phyloP scores from a whole-genome alignment of 2,329 filamentous ascomycete species.

The Aureobasidium zeae region DNA sequence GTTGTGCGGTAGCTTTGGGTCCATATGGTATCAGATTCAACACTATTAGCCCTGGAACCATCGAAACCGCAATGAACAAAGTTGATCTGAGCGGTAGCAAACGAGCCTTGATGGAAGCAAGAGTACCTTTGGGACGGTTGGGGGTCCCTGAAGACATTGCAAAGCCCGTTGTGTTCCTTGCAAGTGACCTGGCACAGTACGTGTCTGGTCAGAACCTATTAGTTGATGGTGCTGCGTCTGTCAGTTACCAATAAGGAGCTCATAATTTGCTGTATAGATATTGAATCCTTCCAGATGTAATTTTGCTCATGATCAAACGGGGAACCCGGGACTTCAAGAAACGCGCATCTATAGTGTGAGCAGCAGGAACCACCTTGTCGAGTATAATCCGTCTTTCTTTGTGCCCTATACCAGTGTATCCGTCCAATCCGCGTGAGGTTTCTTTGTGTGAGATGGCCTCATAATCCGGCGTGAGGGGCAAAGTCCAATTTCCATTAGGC shows the following conservation, averaged over 20 bases:
- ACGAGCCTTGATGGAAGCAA: neutral
- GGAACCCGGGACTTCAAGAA: too few species aligned
- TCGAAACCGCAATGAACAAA: constrained; percentile 11
- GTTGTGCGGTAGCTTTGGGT: neutral
- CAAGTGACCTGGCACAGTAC: constrained; percentile 2
- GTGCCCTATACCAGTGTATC: too few species aligned
- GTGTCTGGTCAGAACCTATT: constrained; percentile 8
- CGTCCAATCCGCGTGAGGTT: too few species aligned
- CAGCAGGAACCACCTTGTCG: too few species aligned
- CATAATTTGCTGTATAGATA: too few species aligned
- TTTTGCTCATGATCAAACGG: too few species aligned
- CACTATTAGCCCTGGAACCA: constrained; percentile 7
- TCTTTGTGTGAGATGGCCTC: too few species aligned
- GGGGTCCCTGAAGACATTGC: constrained; percentile 8
- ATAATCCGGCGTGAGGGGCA: too few species aligned
- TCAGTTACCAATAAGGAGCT: constrained; percentile 13
- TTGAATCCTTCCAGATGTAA: too few species aligned
- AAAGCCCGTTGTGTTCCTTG: constrained; percentile 8
- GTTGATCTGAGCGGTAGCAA: constrained; percentile 2
- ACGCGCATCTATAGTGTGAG: too few species aligned
- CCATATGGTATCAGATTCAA: constrained; percentile 4
- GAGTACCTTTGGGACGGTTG: constrained; percentile 2
- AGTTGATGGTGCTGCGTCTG: constrained; percentile 3
- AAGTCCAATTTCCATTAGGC: too few species aligned
- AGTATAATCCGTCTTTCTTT: too few species aligned